Conservation (phyloP, 2,329 filamentous ascomycete genomes). For the Pyrenophora teres region DNA sequence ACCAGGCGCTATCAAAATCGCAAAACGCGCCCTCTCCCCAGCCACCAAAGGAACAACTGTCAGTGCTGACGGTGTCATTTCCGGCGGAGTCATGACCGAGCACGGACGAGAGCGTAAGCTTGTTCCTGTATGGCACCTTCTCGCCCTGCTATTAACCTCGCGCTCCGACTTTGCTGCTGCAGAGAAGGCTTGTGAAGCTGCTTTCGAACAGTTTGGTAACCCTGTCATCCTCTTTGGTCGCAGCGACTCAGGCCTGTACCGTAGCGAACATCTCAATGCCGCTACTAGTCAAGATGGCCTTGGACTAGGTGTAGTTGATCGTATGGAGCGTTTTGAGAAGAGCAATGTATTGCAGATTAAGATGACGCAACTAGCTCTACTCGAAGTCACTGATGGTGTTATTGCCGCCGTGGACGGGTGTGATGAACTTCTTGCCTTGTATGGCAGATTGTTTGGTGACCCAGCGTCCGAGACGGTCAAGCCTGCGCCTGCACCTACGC, state of each 20-base stretch:
- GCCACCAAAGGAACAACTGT: constrained; percentile 45
- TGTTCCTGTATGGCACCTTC: constrained; percentile 90
- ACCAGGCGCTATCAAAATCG: constrained; percentile 76
- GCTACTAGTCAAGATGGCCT: constrained; percentile 20
- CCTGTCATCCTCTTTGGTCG: constrained; percentile 71
- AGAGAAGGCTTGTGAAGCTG: constrained; percentile 81
- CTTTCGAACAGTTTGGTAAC: constrained; percentile 86
- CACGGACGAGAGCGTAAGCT: constrained; percentile 61
- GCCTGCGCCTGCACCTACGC: constrained; percentile 48
- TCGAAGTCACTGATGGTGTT: constrained; percentile 82
- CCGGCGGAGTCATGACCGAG: constrained; percentile 30
- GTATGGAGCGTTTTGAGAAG: constrained; percentile 83
- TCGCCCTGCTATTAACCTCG: constrained; percentile 83
- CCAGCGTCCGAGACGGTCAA: constrained; percentile 46
- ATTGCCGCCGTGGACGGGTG: constrained; percentile 86
- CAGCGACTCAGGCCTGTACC: constrained; percentile 56
- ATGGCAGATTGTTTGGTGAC: constrained; percentile 77
- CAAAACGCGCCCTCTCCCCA: constrained; percentile 74
- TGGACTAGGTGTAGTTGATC: constrained; percentile 66
- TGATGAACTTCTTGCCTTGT: constrained; percentile 81
- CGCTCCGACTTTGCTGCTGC: constrained; percentile 84
- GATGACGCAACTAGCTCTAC: constrained; percentile 86
- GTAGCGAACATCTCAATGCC: constrained; percentile 69
- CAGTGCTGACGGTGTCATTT: constrained; percentile 41
- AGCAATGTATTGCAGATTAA: constrained; percentile 90